Percentiles rank a stretch among this genome's conserved stretches.
Evolutionary conservation across 2,329 filamentous ascomycete genomes (phyloP).

Genomic region (Periconia sp.): DNA sequence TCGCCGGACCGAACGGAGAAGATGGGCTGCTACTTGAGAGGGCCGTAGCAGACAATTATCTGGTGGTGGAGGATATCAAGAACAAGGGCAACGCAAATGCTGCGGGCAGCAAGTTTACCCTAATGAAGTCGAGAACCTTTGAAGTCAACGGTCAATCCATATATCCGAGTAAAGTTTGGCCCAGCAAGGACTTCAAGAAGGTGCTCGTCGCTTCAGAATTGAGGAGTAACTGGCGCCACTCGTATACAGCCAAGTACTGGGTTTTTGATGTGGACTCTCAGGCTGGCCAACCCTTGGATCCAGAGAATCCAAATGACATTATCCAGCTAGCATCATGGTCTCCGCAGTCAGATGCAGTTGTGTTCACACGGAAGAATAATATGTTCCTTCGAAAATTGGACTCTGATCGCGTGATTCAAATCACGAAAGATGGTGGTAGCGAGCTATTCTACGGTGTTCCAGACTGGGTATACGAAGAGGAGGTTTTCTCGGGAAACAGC

Average conservation of each 20-base stretch:
- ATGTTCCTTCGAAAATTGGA: slow-evolving; percentile 76
- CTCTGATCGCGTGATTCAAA: slow-evolving; percentile 66
- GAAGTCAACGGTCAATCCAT: slow-evolving; percentile 62
- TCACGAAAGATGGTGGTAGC: slow-evolving; percentile 85
- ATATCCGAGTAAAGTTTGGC: slow-evolving; percentile 68
- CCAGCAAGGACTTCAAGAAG: slow-evolving; percentile 83
- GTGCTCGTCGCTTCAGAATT: slow-evolving; percentile 79
- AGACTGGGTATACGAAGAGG: slow-evolving; percentile 95
- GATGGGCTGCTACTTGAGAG: slow-evolving; percentile 86
- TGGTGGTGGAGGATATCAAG: slow-evolving; percentile 87
- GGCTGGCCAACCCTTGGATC: slow-evolving; percentile 76
- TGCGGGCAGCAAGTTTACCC: slow-evolving; percentile 63
- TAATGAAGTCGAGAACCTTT: slow-evolving; percentile 77
- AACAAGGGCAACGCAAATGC: slow-evolving; percentile 50
- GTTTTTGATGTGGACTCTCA: slow-evolving; percentile 89
- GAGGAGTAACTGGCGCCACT: slow-evolving; percentile 86
- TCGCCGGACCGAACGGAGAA: slow-evolving; percentile 73
- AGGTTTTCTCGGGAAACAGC: slow-evolving; percentile 78
- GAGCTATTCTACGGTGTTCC: slow-evolving; percentile 95
- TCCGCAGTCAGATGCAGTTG: slow-evolving; percentile 81
- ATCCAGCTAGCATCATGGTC: slow-evolving; percentile 91
- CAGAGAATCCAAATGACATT: slow-evolving; percentile 65
- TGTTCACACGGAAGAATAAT: slow-evolving; percentile 92
- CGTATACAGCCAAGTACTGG: slow-evolving; percentile 85
- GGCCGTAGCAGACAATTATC: slow-evolving; percentile 65